A percentile compares a stretch with the other conserved stretches of the same genome.
These are phyloP conservation scores for Cutaneotrichosporon dermatis DNA, from an alignment of 1,284 basidiomycete genomes.

Conservation along the genomic window DNA sequence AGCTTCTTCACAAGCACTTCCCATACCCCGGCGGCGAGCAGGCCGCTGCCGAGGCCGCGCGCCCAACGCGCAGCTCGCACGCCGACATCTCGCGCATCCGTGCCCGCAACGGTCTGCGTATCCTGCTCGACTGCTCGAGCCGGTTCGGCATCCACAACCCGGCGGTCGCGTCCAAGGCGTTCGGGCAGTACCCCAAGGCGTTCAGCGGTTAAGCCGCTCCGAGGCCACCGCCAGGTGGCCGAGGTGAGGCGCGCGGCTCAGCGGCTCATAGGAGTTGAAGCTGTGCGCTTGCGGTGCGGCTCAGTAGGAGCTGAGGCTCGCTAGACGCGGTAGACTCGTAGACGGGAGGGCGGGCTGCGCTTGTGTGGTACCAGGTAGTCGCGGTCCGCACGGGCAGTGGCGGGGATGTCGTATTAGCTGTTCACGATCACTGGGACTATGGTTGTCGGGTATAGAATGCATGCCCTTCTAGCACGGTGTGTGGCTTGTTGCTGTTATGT, in stretches of 20 bases:
- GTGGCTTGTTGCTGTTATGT: no score
- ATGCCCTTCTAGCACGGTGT: neutral
- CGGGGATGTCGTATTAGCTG: neutral
- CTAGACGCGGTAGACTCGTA: no score
- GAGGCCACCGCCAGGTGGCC: no score
- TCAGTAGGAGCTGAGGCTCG: no score
- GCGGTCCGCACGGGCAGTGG: no score
- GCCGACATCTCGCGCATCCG: conserved; percentile 82
- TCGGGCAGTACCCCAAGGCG: conserved; percentile 10
- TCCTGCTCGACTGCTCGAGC: conserved; percentile 47
- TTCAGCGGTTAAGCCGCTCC: neutral
- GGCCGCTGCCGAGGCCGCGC: conserved; percentile 49
- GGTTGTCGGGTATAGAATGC: conserved; percentile 5
- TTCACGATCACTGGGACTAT: conserved; percentile 1
- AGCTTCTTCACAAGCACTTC: conserved; percentile 67
- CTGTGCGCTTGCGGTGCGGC: no score
- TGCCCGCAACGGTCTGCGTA: conserved; percentile 82
- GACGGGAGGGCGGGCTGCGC: no score
- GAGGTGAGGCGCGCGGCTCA: no score
- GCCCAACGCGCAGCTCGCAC: conserved; percentile 58
- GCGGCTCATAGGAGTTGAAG: no score
- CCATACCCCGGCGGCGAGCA: conserved; percentile 71
- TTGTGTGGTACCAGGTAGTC: no score
- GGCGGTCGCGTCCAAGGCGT: conserved; percentile 26
- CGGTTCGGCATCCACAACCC: conserved; percentile 44